Base-by-base conservation (phyloP, 2,329 filamentous ascomycete genomes). In the Teratosphaeria nubilosa region DNA sequence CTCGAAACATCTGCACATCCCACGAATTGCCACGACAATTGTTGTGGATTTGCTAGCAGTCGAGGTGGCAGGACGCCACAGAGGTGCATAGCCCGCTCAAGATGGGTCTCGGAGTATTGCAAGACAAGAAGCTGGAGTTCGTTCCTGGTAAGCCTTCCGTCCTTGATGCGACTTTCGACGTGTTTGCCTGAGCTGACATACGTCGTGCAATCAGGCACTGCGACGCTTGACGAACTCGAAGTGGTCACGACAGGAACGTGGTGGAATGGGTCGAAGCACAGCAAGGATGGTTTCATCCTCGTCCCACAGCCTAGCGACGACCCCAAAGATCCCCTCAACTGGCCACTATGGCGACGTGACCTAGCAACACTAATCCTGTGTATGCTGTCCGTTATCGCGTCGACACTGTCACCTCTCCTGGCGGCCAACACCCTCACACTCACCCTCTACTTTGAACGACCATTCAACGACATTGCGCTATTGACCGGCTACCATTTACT, bases 301-400 rank as follows among this genome's bases (percentile, higher is more conserved):
- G 87, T 95, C 5, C 92, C 92, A 5, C 92, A 96, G 69, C 92
- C 92, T 2, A 91, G 86, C 62, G 87, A 95, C 72, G 90, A 95
- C 71, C 90, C 89, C 3, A 92, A 95, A 71, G 91, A 96, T 73
- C 91, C 90, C 31, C 78, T 96, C 64, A 89, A 88, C 67, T 96
- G 91, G 91, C 87, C 91, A 24, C 73, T 95, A 60, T 92, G 88
- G 88, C 83, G 83, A 65, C 88, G 91, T 70, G 91, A 96, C 71
- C 66, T 88, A 56, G 91, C 94, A 69, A 86, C 91, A 61, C 78
- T 84, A 59, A 81, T 89, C 62, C 83, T 97, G 27, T 96, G 87
- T 62, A 75, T 94, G 60, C 82, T 87, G 25, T 87, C 88, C 62
- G 86, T 96, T 68, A 86, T 96, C 64, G 91, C 89, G 55, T 88